Base-by-base conservation (phyloP, 2,329 filamentous ascomycete species). In the Sporothrix globosa region DNA sequence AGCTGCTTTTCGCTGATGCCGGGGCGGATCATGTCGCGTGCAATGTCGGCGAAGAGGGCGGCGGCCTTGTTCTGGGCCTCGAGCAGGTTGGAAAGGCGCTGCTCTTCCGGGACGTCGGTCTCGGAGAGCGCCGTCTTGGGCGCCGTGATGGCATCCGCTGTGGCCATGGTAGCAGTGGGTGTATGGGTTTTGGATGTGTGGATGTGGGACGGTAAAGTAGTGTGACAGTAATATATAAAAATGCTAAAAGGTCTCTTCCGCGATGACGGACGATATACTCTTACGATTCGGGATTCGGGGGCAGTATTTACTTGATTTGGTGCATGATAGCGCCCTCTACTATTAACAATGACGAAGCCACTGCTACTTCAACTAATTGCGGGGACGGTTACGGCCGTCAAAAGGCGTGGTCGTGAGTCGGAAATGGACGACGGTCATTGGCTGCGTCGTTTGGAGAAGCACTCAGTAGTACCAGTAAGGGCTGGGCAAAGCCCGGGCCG, bases 1-100 rank as follows among this genome's bases (percentile, higher is more conserved):
- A 70, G 41, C 4, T 66, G 39, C 24, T 41, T 70, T 21, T 70
- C 68, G 27, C 46, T 58, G 24, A 70, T 21, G 27, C 68, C 68
- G 11, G 68, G 30, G 9, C 68, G 68, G n/a, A 70, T 17, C 17
- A 70, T 13, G 52, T 70, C 56, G 17, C 56, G 58, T 41, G 66
- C 68, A 5, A 70, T 39, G 41, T 70, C 68, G 24, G 30, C 60
- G 52, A 70, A 70, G 19, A 70, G 30, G 4, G 60, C 50, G n/a
- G 61, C 68, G 52, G 68, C 68, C 68, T 50, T 66, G 60, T 56
- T 67, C 44, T 70, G 68, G 39, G 68, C 68, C 39, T 58, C 68
- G 39, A 70, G 10, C 21, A 70, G 52, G 58, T 65, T 63, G 21
- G 58, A 58, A 4, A 52, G 50, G 4, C 68, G 68, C 24, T 69